phyloP scores from a whole-genome alignment of 768 basidiomycete species.

The Tylopilus balloui region DNA sequence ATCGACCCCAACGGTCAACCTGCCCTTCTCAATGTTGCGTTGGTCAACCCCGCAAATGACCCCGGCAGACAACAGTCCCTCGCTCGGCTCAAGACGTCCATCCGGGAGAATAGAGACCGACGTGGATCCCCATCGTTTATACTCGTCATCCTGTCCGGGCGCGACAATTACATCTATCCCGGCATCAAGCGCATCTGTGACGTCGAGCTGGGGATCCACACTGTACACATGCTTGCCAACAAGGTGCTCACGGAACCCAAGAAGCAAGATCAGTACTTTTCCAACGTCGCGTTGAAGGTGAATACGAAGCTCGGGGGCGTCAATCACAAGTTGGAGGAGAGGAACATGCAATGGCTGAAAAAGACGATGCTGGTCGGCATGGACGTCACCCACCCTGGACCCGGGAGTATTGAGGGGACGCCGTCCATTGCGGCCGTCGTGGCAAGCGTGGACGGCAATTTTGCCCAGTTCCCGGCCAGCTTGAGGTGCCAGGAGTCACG shows the following conservation, averaged over 20 bases:
- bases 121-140: conserved; percentile 53
- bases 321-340: conserved; percentile 67
- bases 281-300: conserved; percentile 76
- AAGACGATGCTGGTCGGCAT: conserved; percentile 84
- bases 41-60: conserved; percentile 20
- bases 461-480: conserved; percentile 77
- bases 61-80: conserved; percentile 39
- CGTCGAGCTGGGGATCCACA: conserved; percentile 67
- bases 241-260: conserved; percentile 53
- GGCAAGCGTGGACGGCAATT: conserved; percentile 63
- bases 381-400: conserved; percentile 79
- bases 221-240: conserved; percentile 62
- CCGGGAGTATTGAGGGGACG: conserved; percentile 60
- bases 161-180: conserved; percentile 75
- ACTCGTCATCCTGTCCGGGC: conserved; percentile 61
- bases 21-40: conserved; percentile 30
- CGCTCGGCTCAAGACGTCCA: conserved; percentile 35
- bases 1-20: conserved; percentile 41
- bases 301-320: conserved; percentile 81
- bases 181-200: conserved; percentile 78
- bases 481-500: conserved; percentile 53
- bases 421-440: conserved; percentile 85
- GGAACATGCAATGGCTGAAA: conserved; percentile 59
- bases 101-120: conserved; percentile 32
- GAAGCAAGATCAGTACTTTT: conserved; percentile 76